Evolutionary conservation across 2,329 filamentous ascomycete genomes (phyloP).

Genomic region (Escovopsis sp.): DNA sequence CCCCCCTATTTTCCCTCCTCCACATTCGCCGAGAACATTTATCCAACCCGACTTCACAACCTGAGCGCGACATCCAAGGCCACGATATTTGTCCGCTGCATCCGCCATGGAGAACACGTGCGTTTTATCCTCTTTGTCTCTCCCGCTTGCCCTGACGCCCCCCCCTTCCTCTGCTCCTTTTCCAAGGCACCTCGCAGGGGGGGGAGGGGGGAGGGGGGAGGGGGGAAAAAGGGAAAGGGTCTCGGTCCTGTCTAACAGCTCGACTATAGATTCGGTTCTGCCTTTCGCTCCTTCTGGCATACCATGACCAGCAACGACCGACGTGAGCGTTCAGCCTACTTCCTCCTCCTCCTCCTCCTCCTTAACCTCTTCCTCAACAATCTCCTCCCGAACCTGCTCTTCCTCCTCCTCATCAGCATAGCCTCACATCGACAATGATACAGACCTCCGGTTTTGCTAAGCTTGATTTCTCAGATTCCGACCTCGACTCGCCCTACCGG

Average conservation of each 20-base stretch:
- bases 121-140: conserved; percentile 5
- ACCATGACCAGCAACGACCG: conserved; percentile 60
- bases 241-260: conserved; percentile 1
- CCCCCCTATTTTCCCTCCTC: neutral
- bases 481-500: conserved; percentile 83
- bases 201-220: too few species aligned
- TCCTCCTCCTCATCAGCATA: too few species aligned
- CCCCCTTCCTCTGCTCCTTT: too few species aligned
- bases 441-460: conserved; percentile 1
- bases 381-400: too few species aligned
- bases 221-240: too few species aligned
- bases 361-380: too few species aligned
- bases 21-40: neutral
- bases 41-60: neutral
- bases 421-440: neutral
- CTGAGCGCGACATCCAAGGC: neutral
- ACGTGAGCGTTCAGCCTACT: conserved; percentile 30
- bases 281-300: conserved; percentile 91
- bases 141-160: neutral
- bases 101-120: conserved; percentile 10
- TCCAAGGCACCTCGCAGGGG: too few species aligned
- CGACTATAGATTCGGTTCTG: conserved; percentile 42
- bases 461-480: conserved; percentile 50
- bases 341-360: too few species aligned
- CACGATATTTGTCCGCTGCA: conserved; percentile 1